Base-by-base conservation (phyloP, 176 grass and related monocot genomes). In the Zoysia japonica region DNA sequence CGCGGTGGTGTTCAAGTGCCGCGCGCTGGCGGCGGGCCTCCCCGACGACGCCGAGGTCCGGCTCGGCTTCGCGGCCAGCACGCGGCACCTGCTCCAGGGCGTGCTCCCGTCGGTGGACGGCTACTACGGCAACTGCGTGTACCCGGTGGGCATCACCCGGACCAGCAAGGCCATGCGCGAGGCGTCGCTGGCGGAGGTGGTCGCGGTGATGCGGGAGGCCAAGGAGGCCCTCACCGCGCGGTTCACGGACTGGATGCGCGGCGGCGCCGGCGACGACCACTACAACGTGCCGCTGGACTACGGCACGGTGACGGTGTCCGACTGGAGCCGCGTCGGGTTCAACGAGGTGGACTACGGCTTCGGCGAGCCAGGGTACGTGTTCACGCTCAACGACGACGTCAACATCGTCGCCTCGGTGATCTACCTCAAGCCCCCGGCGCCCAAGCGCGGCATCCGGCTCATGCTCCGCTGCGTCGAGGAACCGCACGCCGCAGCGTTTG, bases 261-360 rank as follows among this genome's bases (percentile, higher is more conserved):
- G 91, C 37, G 84, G 82, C 19, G 76, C 82, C 15, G 75, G 67
- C 68, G 87, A 76, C 28, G 64, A 83, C 55, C 88, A 93, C 76
- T 96, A 96, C 78, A 87, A 85, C 41, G 86, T 91, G 82, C 94
- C 94, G 17, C 85, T 93, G 78, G 91, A 93, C 74, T 89, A 88
- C 28, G 94, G 85, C 59, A 93, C 91, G 1, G 79, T 97, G 36
- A 88, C 82, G 13, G 91, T 93, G 69, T 87, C 89, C 17, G 94
- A 93, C 49, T 97, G 91, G 94, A 97, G 89, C 59, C 78, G 87
- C 12, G 84, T 93, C 7, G 89, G 94, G 7, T 91, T 97, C 78
- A 91, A 93, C 51, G 89, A 97, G 84, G 94, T 97, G 66, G 94
- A 97, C 89, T 97, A 93, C 12, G 91, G 94, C 7, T 91, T 88